A percentile compares a stretch with the other conserved stretches of the same genome.
These are phyloP conservation scores for Amaranthus cruentus DNA, from an alignment of 148 eudicot species.

Conservation along the genomic window DNA sequence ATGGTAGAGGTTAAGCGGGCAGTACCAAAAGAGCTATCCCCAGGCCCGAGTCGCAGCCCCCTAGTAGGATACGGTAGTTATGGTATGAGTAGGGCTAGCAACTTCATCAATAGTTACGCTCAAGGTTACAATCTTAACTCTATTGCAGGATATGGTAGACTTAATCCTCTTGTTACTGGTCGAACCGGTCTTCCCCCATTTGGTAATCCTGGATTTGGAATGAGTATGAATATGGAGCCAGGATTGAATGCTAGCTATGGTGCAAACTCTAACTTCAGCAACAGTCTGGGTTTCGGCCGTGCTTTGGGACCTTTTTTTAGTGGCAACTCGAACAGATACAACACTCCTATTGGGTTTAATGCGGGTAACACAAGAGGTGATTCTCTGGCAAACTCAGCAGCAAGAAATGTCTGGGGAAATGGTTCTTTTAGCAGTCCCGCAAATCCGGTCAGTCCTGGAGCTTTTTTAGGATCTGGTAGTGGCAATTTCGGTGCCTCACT, in stretches of 20 bases:
- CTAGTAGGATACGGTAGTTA: constrained; percentile 46
- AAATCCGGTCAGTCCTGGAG: constrained; percentile 30
- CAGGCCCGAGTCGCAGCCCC: constrained; percentile 66
- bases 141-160: constrained; percentile 60
- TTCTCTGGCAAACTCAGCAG: constrained; percentile 41
- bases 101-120: constrained; percentile 51
- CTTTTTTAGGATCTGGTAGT: constrained; percentile 52
- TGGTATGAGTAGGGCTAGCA: constrained; percentile 52
- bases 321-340: constrained; percentile 51
- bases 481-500: constrained; percentile 49
- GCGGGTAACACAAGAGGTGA: constrained; percentile 37
- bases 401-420: constrained; percentile 61
- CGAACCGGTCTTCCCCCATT: constrained; percentile 62
- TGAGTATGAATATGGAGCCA: constrained; percentile 60
- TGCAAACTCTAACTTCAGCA: constrained; percentile 41
- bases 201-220: constrained; percentile 51
- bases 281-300: constrained; percentile 56
- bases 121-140: constrained; percentile 63
- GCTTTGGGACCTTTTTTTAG: constrained; percentile 54
- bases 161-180: constrained; percentile 51
- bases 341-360: constrained; percentile 39
- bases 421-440: constrained; percentile 39
- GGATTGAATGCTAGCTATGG: constrained; percentile 48
- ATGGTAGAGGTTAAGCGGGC: constrained; percentile 94
- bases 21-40: constrained; percentile 79